phyloP scores from a whole-genome alignment of 768 basidiomycete genomes.

The Russula ochroleuca region DNA sequence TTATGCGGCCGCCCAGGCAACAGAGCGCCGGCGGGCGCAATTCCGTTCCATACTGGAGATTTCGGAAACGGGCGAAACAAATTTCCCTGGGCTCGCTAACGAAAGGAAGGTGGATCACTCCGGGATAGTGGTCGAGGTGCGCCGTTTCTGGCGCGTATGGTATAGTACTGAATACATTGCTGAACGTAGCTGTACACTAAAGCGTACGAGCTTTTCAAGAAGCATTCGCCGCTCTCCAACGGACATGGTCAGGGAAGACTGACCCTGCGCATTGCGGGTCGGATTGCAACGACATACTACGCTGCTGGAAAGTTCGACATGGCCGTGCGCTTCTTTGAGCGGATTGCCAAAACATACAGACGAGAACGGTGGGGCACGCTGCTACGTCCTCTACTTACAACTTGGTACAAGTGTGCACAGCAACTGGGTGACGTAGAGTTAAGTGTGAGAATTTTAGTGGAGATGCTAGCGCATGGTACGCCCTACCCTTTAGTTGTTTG shows the following conservation, averaged over 20 bases:
- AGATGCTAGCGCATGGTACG: slow-evolving; percentile 78
- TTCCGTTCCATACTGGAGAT: slow-evolving; percentile 57
- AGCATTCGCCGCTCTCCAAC: slow-evolving; percentile 45
- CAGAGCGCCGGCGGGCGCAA: slow-evolving; percentile 65
- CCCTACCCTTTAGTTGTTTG: background rate
- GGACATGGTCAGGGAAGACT: slow-evolving; percentile 63
- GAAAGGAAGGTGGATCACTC: slow-evolving; percentile 93
- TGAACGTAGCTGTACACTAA: slow-evolving; percentile 77
- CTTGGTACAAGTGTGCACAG: slow-evolving; percentile 82
- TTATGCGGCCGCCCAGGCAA: slow-evolving; percentile 82
- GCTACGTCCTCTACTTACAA: slow-evolving; percentile 65
- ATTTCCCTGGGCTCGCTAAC: slow-evolving; percentile 73
- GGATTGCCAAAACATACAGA: slow-evolving; percentile 86
- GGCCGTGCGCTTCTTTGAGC: slow-evolving; percentile 89
- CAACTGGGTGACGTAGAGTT: slow-evolving; percentile 72
- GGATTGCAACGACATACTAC: slow-evolving; percentile 84
- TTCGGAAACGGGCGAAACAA: slow-evolving; percentile 43
- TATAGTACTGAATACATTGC: background rate
- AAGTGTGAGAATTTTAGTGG: slow-evolving; percentile 69
- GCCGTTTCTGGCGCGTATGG: slow-evolving; percentile 7
- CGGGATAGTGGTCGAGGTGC: slow-evolving; percentile 75
- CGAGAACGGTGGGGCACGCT: slow-evolving; percentile 76
- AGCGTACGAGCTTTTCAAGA: slow-evolving; percentile 91
- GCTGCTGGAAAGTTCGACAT: slow-evolving; percentile 78
- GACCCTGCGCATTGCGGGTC: slow-evolving; percentile 86